Percentiles rank a stretch among this genome's conserved stretches.
These are phyloP conservation scores for Chenopodium berlandieri DNA, from an alignment of 148 eudicot genomes.

Conservation along the genomic window DNA sequence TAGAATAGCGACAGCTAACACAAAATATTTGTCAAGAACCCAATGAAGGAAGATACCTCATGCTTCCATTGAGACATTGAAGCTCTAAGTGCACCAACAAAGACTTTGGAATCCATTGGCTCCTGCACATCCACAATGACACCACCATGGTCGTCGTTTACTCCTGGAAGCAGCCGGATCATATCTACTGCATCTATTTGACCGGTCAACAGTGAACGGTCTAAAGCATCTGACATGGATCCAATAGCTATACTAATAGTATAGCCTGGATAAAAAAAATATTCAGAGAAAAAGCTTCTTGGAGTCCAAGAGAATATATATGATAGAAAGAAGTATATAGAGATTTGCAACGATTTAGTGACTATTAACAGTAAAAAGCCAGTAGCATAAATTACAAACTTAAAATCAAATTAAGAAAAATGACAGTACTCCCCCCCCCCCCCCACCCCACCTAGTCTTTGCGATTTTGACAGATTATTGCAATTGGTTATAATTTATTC, in stretches of 20 bases:
- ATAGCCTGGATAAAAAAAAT: too few relatives aligned
- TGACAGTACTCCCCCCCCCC: too few relatives aligned
- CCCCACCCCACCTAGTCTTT: too few relatives aligned
- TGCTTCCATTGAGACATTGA: conserved; percentile 44
- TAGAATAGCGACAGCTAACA: not conserved
- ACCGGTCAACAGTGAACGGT: conserved; percentile 17
- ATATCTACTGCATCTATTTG: conserved; percentile 42
- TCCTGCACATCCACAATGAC: conserved; percentile 63
- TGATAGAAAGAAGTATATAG: too few relatives aligned
- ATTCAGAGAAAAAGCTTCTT: too few relatives aligned
- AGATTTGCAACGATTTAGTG: too few relatives aligned
- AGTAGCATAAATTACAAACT: too few relatives aligned
- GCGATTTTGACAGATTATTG: too few relatives aligned
- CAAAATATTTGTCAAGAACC: not conserved
- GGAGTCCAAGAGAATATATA: not conserved
- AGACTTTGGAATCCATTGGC: conserved; percentile 53
- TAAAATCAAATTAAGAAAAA: too few relatives aligned
- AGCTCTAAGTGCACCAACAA: conserved; percentile 45
- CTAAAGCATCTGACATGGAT: conserved; percentile 20
- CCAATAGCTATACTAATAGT: not conserved
- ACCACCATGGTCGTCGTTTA: conserved; percentile 65
- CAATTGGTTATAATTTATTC: too few relatives aligned
- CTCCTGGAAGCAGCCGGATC: conserved; percentile 43
- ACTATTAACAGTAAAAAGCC: too few relatives aligned
- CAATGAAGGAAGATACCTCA: conserved; percentile 9